A percentile compares a stretch with the other conserved stretches of the same genome.
These are phyloP conservation scores for Chytriomyces sp. DNA, from an alignment of 192 early-diverging fungal species.

Conservation along the genomic window DNA sequence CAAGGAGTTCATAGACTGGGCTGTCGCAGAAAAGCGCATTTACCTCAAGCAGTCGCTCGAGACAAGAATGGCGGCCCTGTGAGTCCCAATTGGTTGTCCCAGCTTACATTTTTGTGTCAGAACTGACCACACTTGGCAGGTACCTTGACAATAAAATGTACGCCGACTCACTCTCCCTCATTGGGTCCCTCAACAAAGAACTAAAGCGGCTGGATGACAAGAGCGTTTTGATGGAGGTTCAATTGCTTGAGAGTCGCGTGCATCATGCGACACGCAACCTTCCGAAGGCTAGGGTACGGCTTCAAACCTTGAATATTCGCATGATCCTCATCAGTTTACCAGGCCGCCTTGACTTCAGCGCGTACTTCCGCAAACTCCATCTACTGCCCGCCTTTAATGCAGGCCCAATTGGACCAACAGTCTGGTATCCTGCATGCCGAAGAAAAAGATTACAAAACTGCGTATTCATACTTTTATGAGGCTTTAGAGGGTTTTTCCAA, in stretches of 20 bases:
- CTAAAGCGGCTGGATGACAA: conserved; percentile 99
- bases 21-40: conserved; percentile 85
- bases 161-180: conserved; percentile 83
- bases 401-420: conserved; percentile 96
- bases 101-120: not conserved
- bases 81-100: conserved; percentile 28
- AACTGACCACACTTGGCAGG: conserved; percentile 28
- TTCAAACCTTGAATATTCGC: not conserved
- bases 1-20: conserved; percentile 95
- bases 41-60: conserved; percentile 95
- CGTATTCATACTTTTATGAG: conserved; percentile 98
- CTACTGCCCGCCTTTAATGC: conserved; percentile 95
- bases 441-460: conserved; percentile 99
- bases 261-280: conserved; percentile 91
- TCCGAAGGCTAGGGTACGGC: conserved; percentile 81
- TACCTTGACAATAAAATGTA: conserved; percentile 95
- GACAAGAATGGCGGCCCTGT: conserved; percentile 87
- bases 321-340: conserved; percentile 24
- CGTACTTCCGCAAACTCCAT: conserved; percentile 96
- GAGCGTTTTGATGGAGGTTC: conserved; percentile 96
- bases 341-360: conserved; percentile 94
- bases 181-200: conserved; percentile 84
- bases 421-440: conserved; percentile 97
- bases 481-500: conserved; percentile 91
- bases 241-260: conserved; percentile 91